Conservation (phyloP, 139 green algal genomes). For the Chlorella sorokiniana region DNA sequence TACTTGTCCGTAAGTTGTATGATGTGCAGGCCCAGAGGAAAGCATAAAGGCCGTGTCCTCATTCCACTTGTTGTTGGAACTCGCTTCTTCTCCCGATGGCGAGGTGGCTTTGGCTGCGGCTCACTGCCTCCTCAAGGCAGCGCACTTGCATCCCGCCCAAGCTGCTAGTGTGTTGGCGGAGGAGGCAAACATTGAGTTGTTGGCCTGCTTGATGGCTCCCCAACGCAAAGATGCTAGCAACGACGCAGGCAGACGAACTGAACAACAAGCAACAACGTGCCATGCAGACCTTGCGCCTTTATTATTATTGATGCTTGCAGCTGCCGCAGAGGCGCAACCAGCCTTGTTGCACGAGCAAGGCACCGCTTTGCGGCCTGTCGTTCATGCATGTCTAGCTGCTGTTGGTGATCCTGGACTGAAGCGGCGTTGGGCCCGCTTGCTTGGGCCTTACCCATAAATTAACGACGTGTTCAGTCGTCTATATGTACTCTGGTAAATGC, state of each 20-base stretch:
- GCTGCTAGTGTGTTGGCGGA: not conserved
- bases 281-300: slow-evolving; percentile 8
- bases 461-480: too few relatives aligned
- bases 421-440: slow-evolving; percentile 1
- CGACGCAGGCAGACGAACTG: too few relatives aligned
- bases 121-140: slow-evolving; percentile 19
- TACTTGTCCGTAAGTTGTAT: not conserved
- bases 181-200: not conserved
- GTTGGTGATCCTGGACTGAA: not conserved
- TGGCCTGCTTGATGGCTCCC: not conserved
- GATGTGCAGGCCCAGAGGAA: not conserved
- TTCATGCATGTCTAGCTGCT: slow-evolving; percentile 4
- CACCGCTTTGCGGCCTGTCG: not conserved
- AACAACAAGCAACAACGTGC: too few relatives aligned
- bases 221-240: not conserved
- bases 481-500: too few relatives aligned
- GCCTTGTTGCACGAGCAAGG: not conserved
- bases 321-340: slow-evolving; percentile 1
- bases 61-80: slow-evolving; percentile 24
- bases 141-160: not conserved
- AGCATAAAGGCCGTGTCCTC: slow-evolving; percentile 9
- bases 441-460: too few relatives aligned
- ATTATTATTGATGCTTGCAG: slow-evolving; percentile 8
- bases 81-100: not conserved
- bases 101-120: slow-evolving; percentile 4